phyloP scores from a whole-genome alignment of 305 asterid species.

The Euphrasia arctica region DNA sequence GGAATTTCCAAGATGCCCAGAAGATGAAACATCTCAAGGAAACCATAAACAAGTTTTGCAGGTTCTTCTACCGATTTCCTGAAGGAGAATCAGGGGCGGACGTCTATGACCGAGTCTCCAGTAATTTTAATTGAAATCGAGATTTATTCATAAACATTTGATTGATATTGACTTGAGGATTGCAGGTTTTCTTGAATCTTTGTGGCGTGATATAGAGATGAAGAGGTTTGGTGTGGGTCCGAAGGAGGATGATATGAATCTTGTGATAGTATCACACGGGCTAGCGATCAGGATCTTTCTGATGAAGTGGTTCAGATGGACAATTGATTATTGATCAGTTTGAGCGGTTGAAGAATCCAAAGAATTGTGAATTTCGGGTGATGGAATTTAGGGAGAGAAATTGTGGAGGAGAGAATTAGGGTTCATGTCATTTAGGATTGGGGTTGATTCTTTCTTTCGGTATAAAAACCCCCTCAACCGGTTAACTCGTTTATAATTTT shows the following conservation, averaged over 20 bases:
- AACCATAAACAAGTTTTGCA: conserved; percentile 50
- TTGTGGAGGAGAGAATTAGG: too few species aligned
- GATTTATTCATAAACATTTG: neutral
- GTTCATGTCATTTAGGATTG: too few species aligned
- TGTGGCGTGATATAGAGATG: conserved; percentile 27
- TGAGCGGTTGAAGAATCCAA: conserved; percentile 31
- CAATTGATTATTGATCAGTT: conserved; percentile 33
- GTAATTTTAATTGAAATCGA: conserved; percentile 32
- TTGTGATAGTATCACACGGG: conserved; percentile 37
- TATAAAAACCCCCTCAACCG: too few species aligned
- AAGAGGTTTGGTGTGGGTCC: conserved; percentile 29
- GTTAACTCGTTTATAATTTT: too few species aligned
- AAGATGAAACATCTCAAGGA: conserved; percentile 54
- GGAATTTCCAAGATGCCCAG: conserved; percentile 59
- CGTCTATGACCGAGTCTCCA: conserved; percentile 63
- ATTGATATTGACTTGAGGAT: neutral
- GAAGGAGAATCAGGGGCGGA: conserved; percentile 82
- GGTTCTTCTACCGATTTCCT: conserved; percentile 68
- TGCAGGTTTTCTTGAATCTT: conserved; percentile 35
- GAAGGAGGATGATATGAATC: conserved; percentile 26
- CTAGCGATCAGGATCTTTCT: conserved; percentile 33
- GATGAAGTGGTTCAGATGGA: conserved; percentile 42
- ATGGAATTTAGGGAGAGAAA: conserved; percentile 23
- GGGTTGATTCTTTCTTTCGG: too few species aligned
- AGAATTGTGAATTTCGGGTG: conserved; percentile 35